Evolutionary conservation across 2,329 filamentous ascomycete species (phyloP), one percentile per base, ranked within the genome.

Genomic region (Verticillium klebahnii): DNA sequence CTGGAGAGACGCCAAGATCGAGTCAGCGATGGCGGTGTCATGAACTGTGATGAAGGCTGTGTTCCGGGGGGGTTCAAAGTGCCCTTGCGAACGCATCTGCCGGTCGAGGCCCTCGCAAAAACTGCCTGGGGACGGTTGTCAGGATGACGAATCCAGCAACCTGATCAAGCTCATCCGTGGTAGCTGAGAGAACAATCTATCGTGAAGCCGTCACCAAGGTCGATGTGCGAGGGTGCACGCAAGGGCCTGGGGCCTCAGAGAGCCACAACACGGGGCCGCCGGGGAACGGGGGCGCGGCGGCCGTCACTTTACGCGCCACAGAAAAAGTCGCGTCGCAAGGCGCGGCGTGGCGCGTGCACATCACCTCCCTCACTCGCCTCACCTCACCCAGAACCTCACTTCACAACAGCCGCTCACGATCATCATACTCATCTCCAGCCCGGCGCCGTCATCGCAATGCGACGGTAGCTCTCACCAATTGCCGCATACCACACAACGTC

Each of bases 241-340:
- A 6, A 29, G 29, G 29, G 29, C 29, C 29, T 29, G 34, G 34
- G 9, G 34, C 34, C 34, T 36, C 29, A 36, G 34, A 14, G 34
- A 5, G 34, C 34, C 34, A 36, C 34, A 23, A 19, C n/a, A 50
- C 40, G 19, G 40, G 40, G 17, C 39, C 17, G 17, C 39, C 3
- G 1, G 39, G 15, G 7, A 45, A n/a, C 29, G 29, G 29, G 39
- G 17, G 17, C 0, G 6, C 17, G 39, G 8, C n/a, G 19, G 9
- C 15, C 40, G 29, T 39, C 58, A 60, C 36, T 60, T 56, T 40
- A 60, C 52, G 58, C 58, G 58, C 50, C 50, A 54, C 45, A 37
- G 34, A 56, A 60, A 45, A 45, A 45, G 39, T 45, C 39, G 39
- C 39, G 39, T 45, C 39, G 15, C 15, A 45, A 19, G 7, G 39